Evolutionary conservation across 768 basidiomycete species (phyloP).

Genomic region (Gloeostereum incarnatum): DNA sequence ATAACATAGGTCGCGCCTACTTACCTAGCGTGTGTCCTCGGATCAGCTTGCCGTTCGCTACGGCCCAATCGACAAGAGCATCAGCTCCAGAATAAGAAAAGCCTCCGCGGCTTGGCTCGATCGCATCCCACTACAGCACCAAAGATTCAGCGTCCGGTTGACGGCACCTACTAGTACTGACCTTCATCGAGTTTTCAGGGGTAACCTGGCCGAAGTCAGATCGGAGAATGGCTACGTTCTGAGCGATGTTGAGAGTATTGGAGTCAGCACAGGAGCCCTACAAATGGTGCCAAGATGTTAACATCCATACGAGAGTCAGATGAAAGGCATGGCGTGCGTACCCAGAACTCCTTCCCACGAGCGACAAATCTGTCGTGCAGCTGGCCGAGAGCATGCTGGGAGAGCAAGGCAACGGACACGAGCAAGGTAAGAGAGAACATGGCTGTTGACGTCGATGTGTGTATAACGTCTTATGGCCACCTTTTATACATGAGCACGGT

Average conservation of each 20-base stretch:
- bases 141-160: neutral
- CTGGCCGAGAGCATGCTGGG: no score
- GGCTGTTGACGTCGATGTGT: no score
- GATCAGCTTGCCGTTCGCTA: constrained; percentile 27
- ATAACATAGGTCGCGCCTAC: neutral
- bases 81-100: constrained; percentile 27
- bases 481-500: no score
- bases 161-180: constrained; percentile 2
- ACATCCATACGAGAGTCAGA: constrained; percentile 1
- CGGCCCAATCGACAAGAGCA: constrained; percentile 30
- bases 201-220: constrained; percentile 32
- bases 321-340: constrained; percentile 4
- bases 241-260: constrained; percentile 20
- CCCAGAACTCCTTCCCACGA: constrained; percentile 26
- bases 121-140: constrained; percentile 25
- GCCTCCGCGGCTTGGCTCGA: constrained; percentile 20
- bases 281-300: neutral
- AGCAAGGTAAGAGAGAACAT: no score
- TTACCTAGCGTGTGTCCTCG: constrained; percentile 30
- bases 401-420: no score
- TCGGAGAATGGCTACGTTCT: constrained; percentile 23
- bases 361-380: constrained; percentile 19
- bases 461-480: no score
- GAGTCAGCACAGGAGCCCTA: constrained; percentile 17
- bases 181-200: constrained; percentile 37